Evolutionary conservation across 352 stramenopile genomes (phyloP), one percentile per base, ranked within the genome.

Genomic region (Pythium pectinolyticum): DNA sequence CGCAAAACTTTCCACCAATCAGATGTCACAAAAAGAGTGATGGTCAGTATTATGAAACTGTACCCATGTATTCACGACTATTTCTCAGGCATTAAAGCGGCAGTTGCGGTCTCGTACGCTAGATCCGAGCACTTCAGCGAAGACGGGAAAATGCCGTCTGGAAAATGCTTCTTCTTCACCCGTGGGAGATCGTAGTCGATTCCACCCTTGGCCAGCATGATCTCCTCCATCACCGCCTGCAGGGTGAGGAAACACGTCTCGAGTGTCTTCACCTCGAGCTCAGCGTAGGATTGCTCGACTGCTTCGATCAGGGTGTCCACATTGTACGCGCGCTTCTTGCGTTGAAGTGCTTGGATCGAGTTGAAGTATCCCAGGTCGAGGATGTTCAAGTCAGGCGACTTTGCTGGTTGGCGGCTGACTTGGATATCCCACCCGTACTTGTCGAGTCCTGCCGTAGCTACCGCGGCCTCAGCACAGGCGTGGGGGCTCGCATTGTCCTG

Each of bases 341-440:
- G 30, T 30, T 69, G 62, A 0, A 69, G 1, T 10, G 53, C 51
- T 22, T 69, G 54, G 34, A 63, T 63, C 1, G 54, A 30, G 5
- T 45, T 32, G 11, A 63, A 63, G 40, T 60, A 69, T 10, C 46
- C 61, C 32, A 60, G 47, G 20, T 69, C 35, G 3, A 69, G n/a
- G 17, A 57, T 47, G 47, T 62, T 67, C 10, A 67, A 28, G 47
- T 69, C 47, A 2, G 53, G 47, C 7, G 53, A 60, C 3, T 46
- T 53, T 27, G 61, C 11, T 35, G 53, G 57, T 34, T 65, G 47
- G 6, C 15, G 37, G 11, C 50, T 30, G 5, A 57, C 20, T 5
- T 5, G 3, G 20, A 57, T 46, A 6, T 31, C 12, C 30, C 30
- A 57, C 22, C 32, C 50, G 15, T 8, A n/a, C 20, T 57, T 20